phyloP scores from a whole-genome alignment of 2,329 filamentous ascomycete species.

The Endothia cerciana region DNA sequence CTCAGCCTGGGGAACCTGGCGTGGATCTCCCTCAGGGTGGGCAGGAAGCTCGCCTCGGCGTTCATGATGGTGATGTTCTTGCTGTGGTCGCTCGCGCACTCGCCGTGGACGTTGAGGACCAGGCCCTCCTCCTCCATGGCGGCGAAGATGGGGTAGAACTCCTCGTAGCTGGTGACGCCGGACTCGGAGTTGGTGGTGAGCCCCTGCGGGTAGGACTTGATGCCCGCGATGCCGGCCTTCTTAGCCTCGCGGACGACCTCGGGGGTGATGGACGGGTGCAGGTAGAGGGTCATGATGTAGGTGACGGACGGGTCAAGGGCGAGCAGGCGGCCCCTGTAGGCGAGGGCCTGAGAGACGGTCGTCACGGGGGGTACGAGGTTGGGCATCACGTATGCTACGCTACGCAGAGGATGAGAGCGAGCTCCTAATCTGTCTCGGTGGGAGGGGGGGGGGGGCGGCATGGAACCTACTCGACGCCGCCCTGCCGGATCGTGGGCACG shows the following conservation, averaged over 20 bases:
- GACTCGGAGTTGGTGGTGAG: conserved; percentile 69
- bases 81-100: conserved; percentile 58
- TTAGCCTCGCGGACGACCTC: conserved; percentile 75
- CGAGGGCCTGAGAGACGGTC: conserved; percentile 64
- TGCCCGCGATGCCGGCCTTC: conserved; percentile 69
- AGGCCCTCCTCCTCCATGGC: conserved; percentile 85
- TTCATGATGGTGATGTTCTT: conserved; percentile 62
- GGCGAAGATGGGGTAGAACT: conserved; percentile 79
- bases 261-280: conserved; percentile 65
- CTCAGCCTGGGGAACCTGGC: conserved; percentile 72
- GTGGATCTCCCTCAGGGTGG: conserved; percentile 76
- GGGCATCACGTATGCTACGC: conserved; percentile 50
- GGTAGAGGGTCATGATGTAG: conserved; percentile 74
- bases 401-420: conserved; percentile 18
- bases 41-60: conserved; percentile 78
- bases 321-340: conserved; percentile 66
- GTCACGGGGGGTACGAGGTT: conserved; percentile 68
- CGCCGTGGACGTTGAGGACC: conserved; percentile 81
- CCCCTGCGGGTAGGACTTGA: conserved; percentile 71
- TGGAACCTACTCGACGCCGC: conserved; percentile 39
- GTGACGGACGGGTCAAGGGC: conserved; percentile 64
- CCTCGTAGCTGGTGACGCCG: conserved; percentile 70
- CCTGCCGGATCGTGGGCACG: conserved; percentile 47
- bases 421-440: conserved; percentile 20
- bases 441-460: conserved; percentile 53